Conservation (phyloP, 1,139 yeast species). For the Lodderomyces margitis region DNA sequence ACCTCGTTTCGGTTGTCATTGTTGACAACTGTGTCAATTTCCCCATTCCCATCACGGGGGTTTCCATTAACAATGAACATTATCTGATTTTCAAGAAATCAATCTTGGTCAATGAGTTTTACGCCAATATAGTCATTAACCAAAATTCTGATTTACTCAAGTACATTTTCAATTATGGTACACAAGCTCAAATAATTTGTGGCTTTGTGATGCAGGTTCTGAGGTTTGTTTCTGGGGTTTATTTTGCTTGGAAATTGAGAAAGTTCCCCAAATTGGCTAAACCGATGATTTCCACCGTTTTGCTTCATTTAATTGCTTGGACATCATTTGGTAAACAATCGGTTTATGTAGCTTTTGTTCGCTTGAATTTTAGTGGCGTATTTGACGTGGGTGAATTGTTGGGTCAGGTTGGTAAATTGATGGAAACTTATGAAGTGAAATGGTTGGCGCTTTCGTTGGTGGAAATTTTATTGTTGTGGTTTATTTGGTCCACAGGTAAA, state of each 20-base stretch:
- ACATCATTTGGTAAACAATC: slow-evolving; percentile 9
- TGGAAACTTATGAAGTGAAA: slow-evolving; percentile 11
- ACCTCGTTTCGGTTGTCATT: slow-evolving; percentile 2
- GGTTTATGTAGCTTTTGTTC: slow-evolving; percentile 4
- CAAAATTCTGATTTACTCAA: slow-evolving; percentile 1
- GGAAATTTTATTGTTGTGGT: slow-evolving; percentile 14
- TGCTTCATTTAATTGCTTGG: slow-evolving; percentile 15
- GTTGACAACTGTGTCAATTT: neutral
- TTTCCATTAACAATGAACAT: slow-evolving; percentile 7
- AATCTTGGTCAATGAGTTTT: slow-evolving; percentile 12
- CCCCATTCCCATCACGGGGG: slow-evolving; percentile 2
- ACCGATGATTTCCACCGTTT: slow-evolving; percentile 10
- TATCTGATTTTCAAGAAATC: slow-evolving; percentile 14
- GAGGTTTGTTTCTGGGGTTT: slow-evolving; percentile 9
- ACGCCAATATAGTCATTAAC: slow-evolving; percentile 6
- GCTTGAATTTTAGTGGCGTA: slow-evolving; percentile 10
- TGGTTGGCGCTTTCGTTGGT: slow-evolving; percentile 8
- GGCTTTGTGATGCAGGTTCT: slow-evolving; percentile 10
- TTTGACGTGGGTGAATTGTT: slow-evolving; percentile 16
- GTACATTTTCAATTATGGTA: neutral
- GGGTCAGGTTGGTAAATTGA: slow-evolving; percentile 10
- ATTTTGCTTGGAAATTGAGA: slow-evolving; percentile 7
- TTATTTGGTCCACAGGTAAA: slow-evolving; percentile 12
- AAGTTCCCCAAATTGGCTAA: slow-evolving; percentile 2
- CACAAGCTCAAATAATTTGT: slow-evolving; percentile 4